Conservation (phyloP, 176 grass and related monocot genomes). For the Phyllostachys edulis region DNA sequence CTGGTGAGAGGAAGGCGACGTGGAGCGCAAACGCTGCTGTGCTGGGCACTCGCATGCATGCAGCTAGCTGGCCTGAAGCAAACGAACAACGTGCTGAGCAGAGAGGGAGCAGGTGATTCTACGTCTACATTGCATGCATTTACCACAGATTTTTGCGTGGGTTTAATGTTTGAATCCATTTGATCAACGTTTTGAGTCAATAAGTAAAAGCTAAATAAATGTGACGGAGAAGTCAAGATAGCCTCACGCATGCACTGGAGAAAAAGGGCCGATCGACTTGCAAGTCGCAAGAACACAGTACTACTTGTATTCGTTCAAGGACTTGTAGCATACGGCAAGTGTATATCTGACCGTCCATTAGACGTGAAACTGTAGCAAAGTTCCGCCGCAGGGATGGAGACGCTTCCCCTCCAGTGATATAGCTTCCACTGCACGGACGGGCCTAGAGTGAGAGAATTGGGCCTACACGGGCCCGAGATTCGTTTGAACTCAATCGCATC, state of each 20-base stretch:
- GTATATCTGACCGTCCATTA: too few relatives aligned
- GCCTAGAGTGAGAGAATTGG: not conserved
- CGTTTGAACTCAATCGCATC: not conserved
- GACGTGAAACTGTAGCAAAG: too few relatives aligned
- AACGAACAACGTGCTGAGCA: not conserved
- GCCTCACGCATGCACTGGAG: not conserved
- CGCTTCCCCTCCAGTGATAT: too few relatives aligned
- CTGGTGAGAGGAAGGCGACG: conserved; percentile 3
- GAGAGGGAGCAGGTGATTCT: too few relatives aligned
- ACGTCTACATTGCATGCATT: too few relatives aligned
- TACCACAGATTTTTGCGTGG: not conserved
- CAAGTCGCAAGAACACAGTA: too few relatives aligned
- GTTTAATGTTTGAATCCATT: not conserved
- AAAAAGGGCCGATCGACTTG: not conserved
- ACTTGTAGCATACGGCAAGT: too few relatives aligned
- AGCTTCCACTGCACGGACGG: not conserved
- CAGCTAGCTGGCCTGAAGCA: conserved; percentile 3
- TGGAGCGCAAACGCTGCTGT: not conserved
- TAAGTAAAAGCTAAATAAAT: not conserved
- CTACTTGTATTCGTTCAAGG: too few relatives aligned
- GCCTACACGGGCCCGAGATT: too few relatives aligned
- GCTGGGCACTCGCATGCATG: not conserved
- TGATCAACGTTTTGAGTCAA: not conserved
- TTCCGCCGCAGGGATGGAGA: too few relatives aligned
- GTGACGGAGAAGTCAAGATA: not conserved